A percentile compares a stretch with the other conserved stretches of the same genome.
These are phyloP conservation scores for Solanum sejunctum DNA, from an alignment of 257 asterid species.

Conservation along the genomic window DNA sequence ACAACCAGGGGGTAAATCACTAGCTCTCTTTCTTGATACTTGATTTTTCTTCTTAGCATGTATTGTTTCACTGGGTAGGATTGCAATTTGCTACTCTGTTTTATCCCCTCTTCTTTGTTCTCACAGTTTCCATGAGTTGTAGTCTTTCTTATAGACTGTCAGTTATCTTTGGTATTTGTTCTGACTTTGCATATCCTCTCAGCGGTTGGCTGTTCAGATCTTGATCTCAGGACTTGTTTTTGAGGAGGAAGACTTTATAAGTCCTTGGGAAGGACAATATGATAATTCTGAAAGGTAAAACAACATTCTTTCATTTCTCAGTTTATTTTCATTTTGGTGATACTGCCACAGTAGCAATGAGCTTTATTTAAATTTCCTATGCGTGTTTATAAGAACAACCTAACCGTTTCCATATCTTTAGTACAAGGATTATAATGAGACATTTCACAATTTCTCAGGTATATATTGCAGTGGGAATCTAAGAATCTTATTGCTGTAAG, in stretches of 20 bases:
- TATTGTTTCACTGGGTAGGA: background rate
- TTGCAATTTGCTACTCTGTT: background rate
- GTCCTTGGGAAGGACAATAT: conserved; percentile 77
- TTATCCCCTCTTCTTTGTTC: background rate
- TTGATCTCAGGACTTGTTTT: conserved; percentile 78
- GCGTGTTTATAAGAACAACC: background rate
- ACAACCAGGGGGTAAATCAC: conserved; percentile 81
- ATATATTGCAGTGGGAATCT: conserved; percentile 89
- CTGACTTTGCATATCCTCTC: conserved; percentile 10
- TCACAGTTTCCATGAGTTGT: background rate
- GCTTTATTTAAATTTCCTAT: background rate
- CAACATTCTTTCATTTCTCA: background rate
- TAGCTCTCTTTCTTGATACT: background rate
- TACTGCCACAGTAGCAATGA: background rate
- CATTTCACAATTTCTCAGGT: conserved; percentile 27
- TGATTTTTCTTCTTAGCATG: conserved; percentile 1
- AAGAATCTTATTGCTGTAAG: conserved; percentile 70
- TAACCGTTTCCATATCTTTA: background rate
- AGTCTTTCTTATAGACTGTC: background rate
- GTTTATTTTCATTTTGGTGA: background rate
- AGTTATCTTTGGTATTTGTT: background rate
- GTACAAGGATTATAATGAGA: background rate
- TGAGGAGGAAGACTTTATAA: conserved; percentile 69
- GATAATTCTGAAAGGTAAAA: conserved; percentile 73
- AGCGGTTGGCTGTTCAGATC: conserved; percentile 90